Base-by-base conservation (phyloP, 805 yeast genomes). In the Candida loeiensis region DNA sequence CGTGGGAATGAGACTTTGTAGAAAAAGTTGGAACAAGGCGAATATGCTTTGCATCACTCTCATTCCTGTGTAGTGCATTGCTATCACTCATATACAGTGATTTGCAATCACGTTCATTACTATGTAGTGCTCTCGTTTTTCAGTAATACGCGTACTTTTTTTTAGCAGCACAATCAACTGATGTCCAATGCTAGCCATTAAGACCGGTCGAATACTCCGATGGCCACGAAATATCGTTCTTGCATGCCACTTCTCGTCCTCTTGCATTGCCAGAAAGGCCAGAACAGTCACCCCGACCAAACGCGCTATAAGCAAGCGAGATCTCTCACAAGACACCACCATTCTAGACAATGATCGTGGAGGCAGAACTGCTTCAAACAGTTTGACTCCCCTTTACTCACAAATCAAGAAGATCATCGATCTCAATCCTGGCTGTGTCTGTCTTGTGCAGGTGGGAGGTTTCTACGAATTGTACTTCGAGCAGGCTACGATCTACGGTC, bases 401-500 rank as follows among this genome's bases (percentile, higher is more conserved):
- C 48, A 59, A 4, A 62, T 61, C 43, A 53, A 61, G 26, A 53
- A 49, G 34, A 46, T 64, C 18, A 63, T 66, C 11, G 62, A 61
- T 28, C 48, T 52, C 24, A 63, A 68, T 40, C 60, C 63, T 8
- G 69, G 68, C 3, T 58, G 69, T 34, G 71, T 68, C 12, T 63
- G 71, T 34, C 27, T 69, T 28, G 80, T 89, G 1, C 95, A 88
- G 51, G 90, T 89, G 26, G 97, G 96, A 1, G 77, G 89, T 16
- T 87, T 87, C 59, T 87, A 85, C 51, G 96, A 87, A 62, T 64
- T 91, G 3, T 93, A 93, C 55, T 88, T 85, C 54, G 90, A 90
- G 39, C 95, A 89, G 45, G 98, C 98, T 1, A 77, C 79, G 7
- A 71, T 70, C 32, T 80, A 73, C 55, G 95, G 87, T 0, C 81